Conservation (phyloP, 176 grass and related monocot genomes). For the Poa annua region DNA sequence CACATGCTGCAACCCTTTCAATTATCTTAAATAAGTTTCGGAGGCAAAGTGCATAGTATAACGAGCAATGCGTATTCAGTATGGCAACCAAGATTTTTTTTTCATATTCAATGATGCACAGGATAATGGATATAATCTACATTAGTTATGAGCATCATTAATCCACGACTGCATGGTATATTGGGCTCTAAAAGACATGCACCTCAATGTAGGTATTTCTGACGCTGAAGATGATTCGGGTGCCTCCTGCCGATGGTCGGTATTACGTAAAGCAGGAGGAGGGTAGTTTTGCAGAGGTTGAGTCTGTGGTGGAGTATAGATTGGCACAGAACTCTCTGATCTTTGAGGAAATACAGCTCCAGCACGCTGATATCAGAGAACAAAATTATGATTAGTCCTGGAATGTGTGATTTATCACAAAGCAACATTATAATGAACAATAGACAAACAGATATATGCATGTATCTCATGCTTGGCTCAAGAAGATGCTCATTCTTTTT, state of each 20-base stretch:
- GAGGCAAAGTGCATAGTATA: not conserved
- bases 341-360: constrained; percentile 93
- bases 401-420: not conserved
- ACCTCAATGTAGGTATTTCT: constrained; percentile 78
- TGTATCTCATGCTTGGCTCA: constrained; percentile 4
- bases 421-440: not conserved
- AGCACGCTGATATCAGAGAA: constrained; percentile 61
- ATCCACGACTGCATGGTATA: constrained; percentile 9
- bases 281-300: constrained; percentile 83
- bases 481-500: constrained; percentile 16
- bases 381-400: constrained; percentile 25
- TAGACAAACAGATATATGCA: not conserved
- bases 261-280: constrained; percentile 56
- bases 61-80: not conserved
- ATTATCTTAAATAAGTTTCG: not conserved
- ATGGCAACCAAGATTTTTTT: not conserved
- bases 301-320: constrained; percentile 89
- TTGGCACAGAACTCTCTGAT: constrained; percentile 72
- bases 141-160: constrained; percentile 21
- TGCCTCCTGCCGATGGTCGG: constrained; percentile 65
- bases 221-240: constrained; percentile 60
- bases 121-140: not conserved
- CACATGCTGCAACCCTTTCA: constrained; percentile 2
- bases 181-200: constrained; percentile 22
- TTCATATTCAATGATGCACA: not conserved